phyloP scores from a whole-genome alignment of 2,329 filamentous ascomycete species.

The Ilyonectria robusta region DNA sequence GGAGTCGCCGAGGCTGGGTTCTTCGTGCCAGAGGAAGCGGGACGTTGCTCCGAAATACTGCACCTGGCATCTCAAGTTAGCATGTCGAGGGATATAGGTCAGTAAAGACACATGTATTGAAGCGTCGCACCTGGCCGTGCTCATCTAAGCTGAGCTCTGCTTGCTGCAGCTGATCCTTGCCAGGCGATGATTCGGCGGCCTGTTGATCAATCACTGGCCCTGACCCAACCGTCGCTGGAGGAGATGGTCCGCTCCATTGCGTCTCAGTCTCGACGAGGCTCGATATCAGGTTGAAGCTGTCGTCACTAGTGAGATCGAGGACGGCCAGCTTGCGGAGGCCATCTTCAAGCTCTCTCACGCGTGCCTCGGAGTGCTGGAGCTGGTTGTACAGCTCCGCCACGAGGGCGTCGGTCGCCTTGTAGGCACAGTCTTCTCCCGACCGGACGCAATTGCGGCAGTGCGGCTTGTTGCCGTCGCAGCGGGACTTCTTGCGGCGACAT shows the following conservation, averaged over 20 bases:
- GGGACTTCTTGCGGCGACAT: too few species aligned
- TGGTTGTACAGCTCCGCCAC: not conserved
- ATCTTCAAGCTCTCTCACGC: not conserved
- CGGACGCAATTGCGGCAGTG: not conserved
- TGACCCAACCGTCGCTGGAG: not conserved
- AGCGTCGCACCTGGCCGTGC: not conserved
- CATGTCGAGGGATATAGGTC: not conserved
- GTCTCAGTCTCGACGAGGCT: not conserved
- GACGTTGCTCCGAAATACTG: not conserved
- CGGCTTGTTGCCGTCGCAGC: too few species aligned
- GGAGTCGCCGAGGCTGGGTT: not conserved
- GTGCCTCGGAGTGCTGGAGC: not conserved
- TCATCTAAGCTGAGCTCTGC: slow-evolving; percentile 1
- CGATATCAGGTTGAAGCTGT: too few species aligned
- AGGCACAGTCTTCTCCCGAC: not conserved
- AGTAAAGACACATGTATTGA: not conserved
- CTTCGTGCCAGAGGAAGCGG: not conserved
- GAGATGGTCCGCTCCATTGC: not conserved
- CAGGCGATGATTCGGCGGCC: not conserved
- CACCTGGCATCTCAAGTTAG: not conserved
- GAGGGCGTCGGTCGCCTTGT: not conserved
- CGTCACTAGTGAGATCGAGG: not conserved
- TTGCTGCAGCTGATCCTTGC: not conserved
- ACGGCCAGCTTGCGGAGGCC: not conserved
- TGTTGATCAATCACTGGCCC: not conserved